Evolutionary conservation across 2,329 filamentous ascomycete genomes (phyloP).

Genomic region (Epichloe hybrida): DNA sequence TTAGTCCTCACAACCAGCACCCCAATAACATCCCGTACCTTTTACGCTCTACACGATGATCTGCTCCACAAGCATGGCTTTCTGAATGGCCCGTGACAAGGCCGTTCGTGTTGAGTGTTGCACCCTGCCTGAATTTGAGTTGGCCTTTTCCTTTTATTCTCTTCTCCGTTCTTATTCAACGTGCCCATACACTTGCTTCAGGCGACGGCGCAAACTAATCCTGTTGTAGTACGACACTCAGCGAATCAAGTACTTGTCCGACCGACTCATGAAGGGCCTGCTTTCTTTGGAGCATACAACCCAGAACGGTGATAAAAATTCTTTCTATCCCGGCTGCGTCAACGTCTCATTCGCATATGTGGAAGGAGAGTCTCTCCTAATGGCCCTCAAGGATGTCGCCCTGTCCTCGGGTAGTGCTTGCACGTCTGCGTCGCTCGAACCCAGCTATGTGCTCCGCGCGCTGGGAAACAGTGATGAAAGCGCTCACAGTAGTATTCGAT

Average conservation of each 20-base stretch:
- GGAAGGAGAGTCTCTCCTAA: conserved; percentile 91
- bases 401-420: conserved; percentile 93
- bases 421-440: conserved; percentile 91
- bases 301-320: conserved; percentile 71
- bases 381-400: conserved; percentile 97
- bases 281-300: conserved; percentile 82
- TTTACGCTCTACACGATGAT: conserved; percentile 50
- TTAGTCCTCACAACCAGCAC: conserved; percentile 36
- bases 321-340: conserved; percentile 91
- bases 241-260: conserved; percentile 69
- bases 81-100: conserved; percentile 60
- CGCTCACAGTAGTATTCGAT: conserved; percentile 93
- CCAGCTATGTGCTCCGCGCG: conserved; percentile 88
- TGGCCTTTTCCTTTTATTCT: background rate
- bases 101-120: conserved; percentile 46
- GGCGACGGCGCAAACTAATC: conserved; percentile 11
- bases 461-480: conserved; percentile 95
- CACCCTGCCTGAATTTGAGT: conserved; percentile 47
- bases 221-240: conserved; percentile 72
- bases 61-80: conserved; percentile 79
- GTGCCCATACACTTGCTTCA: background rate
- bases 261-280: conserved; percentile 70
- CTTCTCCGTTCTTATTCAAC: too few species aligned
- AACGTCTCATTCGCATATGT: conserved; percentile 98
- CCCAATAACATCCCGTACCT: conserved; percentile 3